These are phyloP conservation scores for Penicillium sumatraense DNA, from an alignment of 2,329 filamentous ascomycete genomes.

Conservation along the genomic window DNA sequence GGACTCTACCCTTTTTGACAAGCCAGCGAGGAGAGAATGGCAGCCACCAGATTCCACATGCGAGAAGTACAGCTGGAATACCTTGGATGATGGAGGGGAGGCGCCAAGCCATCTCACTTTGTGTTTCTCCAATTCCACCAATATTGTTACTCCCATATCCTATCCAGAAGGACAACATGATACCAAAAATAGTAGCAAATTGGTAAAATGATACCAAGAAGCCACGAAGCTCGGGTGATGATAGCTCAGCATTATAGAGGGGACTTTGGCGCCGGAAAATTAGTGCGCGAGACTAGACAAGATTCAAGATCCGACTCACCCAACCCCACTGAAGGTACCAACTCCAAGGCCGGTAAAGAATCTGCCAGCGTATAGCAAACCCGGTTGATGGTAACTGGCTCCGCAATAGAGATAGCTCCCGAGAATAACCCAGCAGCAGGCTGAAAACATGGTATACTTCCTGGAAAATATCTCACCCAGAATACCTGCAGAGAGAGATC, in stretches of 20 bases:
- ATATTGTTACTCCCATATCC: conserved; percentile 48
- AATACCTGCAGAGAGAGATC: conserved; percentile 47
- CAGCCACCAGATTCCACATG: conserved; percentile 46
- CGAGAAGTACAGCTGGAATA: conserved; percentile 36
- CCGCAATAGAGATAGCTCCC: conserved; percentile 40
- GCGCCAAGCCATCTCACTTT: conserved; percentile 46
- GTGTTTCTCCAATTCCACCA: conserved; percentile 25
- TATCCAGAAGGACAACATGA: conserved; percentile 33
- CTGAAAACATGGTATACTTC: conserved; percentile 55
- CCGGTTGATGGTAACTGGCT: conserved; percentile 6
- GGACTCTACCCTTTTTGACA: conserved; percentile 47
- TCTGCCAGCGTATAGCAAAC: conserved; percentile 21
- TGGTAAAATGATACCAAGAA: conserved; percentile 33
- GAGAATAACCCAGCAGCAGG: conserved; percentile 51
- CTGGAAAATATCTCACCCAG: conserved; percentile 55
- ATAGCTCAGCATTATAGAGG: conserved; percentile 55
- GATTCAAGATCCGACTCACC: conserved; percentile 19
- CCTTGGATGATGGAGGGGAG: conserved; percentile 51
- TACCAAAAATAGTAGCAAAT: conserved; percentile 31
- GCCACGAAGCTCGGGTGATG: conserved; percentile 33
- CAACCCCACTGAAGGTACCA: conserved; percentile 32
- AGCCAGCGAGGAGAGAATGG: conserved; percentile 55
- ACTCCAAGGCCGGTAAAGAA: conserved; percentile 30
- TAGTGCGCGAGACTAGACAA: background rate
- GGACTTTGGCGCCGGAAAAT: background rate